These are phyloP conservation scores for Amniculicola lignicola DNA, from an alignment of 495 filamentous ascomycete species.

Conservation along the genomic window DNA sequence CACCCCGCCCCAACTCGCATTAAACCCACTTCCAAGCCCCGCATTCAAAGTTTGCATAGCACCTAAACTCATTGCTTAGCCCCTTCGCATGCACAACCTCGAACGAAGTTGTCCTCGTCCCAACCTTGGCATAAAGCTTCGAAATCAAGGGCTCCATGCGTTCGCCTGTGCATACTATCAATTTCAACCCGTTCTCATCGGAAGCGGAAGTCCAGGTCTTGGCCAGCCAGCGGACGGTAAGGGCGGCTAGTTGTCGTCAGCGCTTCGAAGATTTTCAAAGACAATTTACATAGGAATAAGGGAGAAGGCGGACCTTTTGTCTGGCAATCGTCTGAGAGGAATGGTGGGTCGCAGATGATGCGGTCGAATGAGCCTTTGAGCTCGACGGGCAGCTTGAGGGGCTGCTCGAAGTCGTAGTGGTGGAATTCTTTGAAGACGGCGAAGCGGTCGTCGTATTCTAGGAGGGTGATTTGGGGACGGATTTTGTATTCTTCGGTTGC, in stretches of 20 bases:
- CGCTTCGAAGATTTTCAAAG: neutral
- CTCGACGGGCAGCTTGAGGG: slow-evolving; percentile 57
- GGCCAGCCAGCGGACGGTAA: slow-evolving; percentile 69
- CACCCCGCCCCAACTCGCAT: no score
- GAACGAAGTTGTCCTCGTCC: slow-evolving; percentile 55
- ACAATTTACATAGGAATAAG: neutral
- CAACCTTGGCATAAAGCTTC: slow-evolving; percentile 42
- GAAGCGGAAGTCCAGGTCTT: slow-evolving; percentile 41
- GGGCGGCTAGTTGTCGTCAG: slow-evolving; percentile 52
- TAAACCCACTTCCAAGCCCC: slow-evolving; percentile 53
- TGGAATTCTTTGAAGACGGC: slow-evolving; percentile 66
- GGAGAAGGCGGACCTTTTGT: slow-evolving; percentile 59
- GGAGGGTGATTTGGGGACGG: slow-evolving; percentile 56
- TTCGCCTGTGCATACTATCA: slow-evolving; percentile 45
- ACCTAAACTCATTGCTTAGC: slow-evolving; percentile 74
- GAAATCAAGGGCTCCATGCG: slow-evolving; percentile 38
- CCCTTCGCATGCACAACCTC: slow-evolving; percentile 62
- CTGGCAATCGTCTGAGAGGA: slow-evolving; percentile 75
- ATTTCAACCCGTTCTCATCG: no score
- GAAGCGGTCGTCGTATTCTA: slow-evolving; percentile 73
- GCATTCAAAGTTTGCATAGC: slow-evolving; percentile 71
- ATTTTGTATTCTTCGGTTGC: slow-evolving; percentile 23
- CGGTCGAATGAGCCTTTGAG: slow-evolving; percentile 63
- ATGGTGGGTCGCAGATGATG: slow-evolving; percentile 74
- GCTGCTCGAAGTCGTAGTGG: slow-evolving; percentile 67